Percentiles rank a stretch among this genome's conserved stretches.
Evolutionary conservation across 305 asterid genomes (phyloP).

Genomic region (Fraxinus angustifolia): DNA sequence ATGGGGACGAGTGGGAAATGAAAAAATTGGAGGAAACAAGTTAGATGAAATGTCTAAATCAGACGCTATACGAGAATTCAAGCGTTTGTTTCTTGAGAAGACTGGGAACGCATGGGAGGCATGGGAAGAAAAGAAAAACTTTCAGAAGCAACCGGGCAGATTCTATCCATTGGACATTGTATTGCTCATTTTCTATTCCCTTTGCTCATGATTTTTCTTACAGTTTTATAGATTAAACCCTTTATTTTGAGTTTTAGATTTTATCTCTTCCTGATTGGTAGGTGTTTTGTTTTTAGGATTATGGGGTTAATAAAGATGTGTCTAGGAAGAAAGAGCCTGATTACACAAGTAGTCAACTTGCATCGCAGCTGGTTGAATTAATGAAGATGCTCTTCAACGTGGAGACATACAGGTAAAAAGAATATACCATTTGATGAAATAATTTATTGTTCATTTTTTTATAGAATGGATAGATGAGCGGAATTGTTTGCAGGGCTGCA

Average conservation of each 20-base stretch:
- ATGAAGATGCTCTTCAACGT: conserved; percentile 94
- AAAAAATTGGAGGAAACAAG: conserved; percentile 78
- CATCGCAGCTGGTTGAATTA: conserved; percentile 67
- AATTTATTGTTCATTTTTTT: conserved; percentile 16
- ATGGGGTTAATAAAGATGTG: conserved; percentile 61
- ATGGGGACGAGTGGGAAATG: conserved; percentile 98
- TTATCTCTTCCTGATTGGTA: conserved; percentile 24
- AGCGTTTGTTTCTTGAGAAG: conserved; percentile 80
- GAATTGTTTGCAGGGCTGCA: conserved; percentile 69
- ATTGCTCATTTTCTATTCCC: conserved; percentile 23
- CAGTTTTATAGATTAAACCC: background rate
- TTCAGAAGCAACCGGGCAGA: conserved; percentile 89
- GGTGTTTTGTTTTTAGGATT: conserved; percentile 56
- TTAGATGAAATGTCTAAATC: conserved; percentile 60
- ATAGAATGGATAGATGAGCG: conserved; percentile 20
- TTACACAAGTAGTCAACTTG: conserved; percentile 60
- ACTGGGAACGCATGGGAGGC: conserved; percentile 93
- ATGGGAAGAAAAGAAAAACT: conserved; percentile 61
- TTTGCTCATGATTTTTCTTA: conserved; percentile 1
- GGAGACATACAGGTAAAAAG: conserved; percentile 78
- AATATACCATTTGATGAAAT: conserved; percentile 19
- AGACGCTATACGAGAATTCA: conserved; percentile 72
- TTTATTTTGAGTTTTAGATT: conserved; percentile 8
- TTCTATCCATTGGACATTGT: conserved; percentile 92
- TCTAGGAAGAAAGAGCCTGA: conserved; percentile 55